Conservation (phyloP, 352 stramenopile genomes). For the Pythium pyrilobum region DNA sequence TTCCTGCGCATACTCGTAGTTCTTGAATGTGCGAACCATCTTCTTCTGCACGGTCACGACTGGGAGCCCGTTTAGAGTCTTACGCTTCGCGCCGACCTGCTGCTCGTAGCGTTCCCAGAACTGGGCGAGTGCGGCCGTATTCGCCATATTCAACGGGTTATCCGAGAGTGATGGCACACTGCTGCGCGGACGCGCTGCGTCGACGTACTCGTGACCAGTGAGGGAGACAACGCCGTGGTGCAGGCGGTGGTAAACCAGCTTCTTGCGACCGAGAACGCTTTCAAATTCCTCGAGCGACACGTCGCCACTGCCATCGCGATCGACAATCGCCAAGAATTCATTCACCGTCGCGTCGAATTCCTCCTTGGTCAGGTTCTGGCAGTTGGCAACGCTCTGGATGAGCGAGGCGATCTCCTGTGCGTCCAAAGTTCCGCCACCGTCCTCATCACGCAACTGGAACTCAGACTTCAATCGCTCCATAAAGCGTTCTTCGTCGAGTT, state of each 20-base stretch:
- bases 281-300: slow-evolving; percentile 85
- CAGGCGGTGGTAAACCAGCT: slow-evolving; percentile 59
- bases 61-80: slow-evolving; percentile 53
- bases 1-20: slow-evolving; percentile 85
- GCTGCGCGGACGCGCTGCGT: slow-evolving; percentile 54
- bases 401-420: slow-evolving; percentile 58
- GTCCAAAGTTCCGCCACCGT: slow-evolving; percentile 71
- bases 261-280: slow-evolving; percentile 56
- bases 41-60: slow-evolving; percentile 74
- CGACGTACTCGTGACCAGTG: slow-evolving; percentile 74
- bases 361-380: slow-evolving; percentile 61
- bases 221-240: slow-evolving; percentile 58
- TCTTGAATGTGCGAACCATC: slow-evolving; percentile 82
- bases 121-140: slow-evolving; percentile 43
- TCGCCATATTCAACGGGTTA: slow-evolving; percentile 33
- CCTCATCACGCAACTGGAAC: slow-evolving; percentile 66
- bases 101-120: slow-evolving; percentile 78
- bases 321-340: slow-evolving; percentile 75
- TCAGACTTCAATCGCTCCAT: slow-evolving; percentile 66
- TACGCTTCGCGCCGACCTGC: slow-evolving; percentile 50
- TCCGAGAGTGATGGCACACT: slow-evolving; percentile 61
- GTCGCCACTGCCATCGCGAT: slow-evolving; percentile 75
- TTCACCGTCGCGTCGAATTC: slow-evolving; percentile 74
- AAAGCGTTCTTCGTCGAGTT: slow-evolving; percentile 62
- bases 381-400: slow-evolving; percentile 60